Conservation (phyloP, 2,329 filamentous ascomycete species). For the Trichoderma asperellum region DNA sequence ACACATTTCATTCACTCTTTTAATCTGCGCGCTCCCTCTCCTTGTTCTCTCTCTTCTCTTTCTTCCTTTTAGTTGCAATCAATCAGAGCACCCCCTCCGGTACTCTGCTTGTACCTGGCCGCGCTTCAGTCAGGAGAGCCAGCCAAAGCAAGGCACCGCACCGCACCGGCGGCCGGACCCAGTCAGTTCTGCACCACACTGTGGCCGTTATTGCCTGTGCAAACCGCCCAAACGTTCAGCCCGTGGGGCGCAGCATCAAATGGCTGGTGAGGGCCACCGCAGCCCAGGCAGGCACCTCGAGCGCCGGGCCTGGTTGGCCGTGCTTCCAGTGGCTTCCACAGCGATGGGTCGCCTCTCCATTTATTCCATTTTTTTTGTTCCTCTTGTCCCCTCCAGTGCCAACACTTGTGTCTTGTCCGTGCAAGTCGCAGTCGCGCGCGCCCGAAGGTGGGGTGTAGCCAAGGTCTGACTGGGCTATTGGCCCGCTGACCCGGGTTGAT, state of each 20-base stretch:
- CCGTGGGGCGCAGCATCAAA: slow-evolving; percentile 26
- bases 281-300: not conserved
- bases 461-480: slow-evolving; percentile 30
- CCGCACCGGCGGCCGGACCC: not conserved
- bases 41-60: not conserved
- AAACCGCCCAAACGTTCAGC: slow-evolving; percentile 17
- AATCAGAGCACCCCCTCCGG: slow-evolving; percentile 16
- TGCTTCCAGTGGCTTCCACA: slow-evolving; percentile 34
- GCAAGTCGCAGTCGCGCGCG: slow-evolving; percentile 13
- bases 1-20: not conserved
- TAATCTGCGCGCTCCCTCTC: not conserved
- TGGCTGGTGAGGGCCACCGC: slow-evolving; percentile 25
- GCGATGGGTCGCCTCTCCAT: slow-evolving; percentile 23
- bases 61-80: not conserved
- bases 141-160: not conserved
- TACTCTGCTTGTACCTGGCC: slow-evolving; percentile 12
- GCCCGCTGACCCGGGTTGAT: slow-evolving; percentile 32
- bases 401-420: not conserved
- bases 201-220: not conserved
- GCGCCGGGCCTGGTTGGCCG: not conserved
- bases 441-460: slow-evolving; percentile 25
- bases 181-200: not conserved
- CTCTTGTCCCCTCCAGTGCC: not conserved
- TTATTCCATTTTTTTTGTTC: not conserved
- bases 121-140: slow-evolving; percentile 15